Percentiles rank a stretch among this genome's conserved stretches.
Conservation (phyloP, 768 basidiomycete genomes). For the Termitomyces sp. region DNA sequence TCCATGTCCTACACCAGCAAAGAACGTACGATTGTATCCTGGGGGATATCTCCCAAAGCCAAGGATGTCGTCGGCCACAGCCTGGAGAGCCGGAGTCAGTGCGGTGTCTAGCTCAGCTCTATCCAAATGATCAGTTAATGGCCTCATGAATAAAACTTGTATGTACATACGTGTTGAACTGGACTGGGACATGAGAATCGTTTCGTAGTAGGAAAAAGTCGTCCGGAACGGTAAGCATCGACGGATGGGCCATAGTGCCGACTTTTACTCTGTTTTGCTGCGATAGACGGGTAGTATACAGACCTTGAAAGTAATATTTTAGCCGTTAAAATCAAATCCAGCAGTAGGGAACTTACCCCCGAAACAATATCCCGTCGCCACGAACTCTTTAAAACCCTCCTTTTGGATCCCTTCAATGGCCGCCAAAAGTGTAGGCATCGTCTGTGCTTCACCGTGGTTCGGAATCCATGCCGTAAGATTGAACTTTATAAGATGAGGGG, state of each 20-base stretch:
- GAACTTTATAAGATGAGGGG: constrained; percentile 2
- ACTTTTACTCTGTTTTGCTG: constrained; percentile 26
- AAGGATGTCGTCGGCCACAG: constrained; percentile 11
- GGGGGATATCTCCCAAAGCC: constrained; percentile 12
- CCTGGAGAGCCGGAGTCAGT: constrained; percentile 10
- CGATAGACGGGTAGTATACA: constrained; percentile 29
- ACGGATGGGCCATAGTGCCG: constrained; percentile 30
- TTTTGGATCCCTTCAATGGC: constrained; percentile 30
- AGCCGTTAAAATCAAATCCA: background rate
- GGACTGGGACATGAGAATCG: constrained; percentile 12
- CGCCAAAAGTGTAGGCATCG: constrained; percentile 27
- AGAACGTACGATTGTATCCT: constrained; percentile 14
- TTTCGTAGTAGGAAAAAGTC: constrained; percentile 24
- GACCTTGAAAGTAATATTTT: constrained; percentile 3
- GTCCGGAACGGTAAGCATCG: constrained; percentile 28
- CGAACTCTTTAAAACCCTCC: constrained; percentile 31
- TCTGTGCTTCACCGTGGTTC: constrained; percentile 26
- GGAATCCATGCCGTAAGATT: constrained; percentile 27
- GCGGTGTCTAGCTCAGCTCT: constrained; percentile 14
- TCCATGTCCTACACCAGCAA: constrained; percentile 14
- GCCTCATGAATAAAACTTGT: background rate
- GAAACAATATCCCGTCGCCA: constrained; percentile 34
- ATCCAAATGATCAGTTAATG: background rate
- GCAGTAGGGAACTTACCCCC: constrained; percentile 15
- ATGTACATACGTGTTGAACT: constrained; percentile 14